Evolutionary conservation across 2,329 filamentous ascomycete genomes (phyloP).

Genomic region (Penicillium palitans): DNA sequence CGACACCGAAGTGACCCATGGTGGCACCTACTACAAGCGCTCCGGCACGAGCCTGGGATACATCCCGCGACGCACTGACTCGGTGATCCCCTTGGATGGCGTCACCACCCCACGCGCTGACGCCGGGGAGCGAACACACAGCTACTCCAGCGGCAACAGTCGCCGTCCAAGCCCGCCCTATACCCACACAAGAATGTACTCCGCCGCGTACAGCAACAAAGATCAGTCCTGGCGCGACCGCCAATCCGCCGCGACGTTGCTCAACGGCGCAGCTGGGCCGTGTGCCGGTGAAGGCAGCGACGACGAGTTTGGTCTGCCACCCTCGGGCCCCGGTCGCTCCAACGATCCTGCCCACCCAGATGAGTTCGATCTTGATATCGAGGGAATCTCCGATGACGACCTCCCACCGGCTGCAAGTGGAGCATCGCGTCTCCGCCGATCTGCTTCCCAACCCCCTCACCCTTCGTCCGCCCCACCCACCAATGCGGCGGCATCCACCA

Average conservation of each 20-base stretch:
- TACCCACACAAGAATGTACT: conserved; percentile 54
- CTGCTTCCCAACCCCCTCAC: conserved; percentile 38
- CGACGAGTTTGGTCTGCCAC: conserved; percentile 52
- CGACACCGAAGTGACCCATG: conserved; percentile 78
- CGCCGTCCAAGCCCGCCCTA: conserved; percentile 52
- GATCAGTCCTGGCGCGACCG: conserved; percentile 46
- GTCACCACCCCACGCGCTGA: conserved; percentile 44
- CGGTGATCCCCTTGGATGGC: conserved; percentile 57
- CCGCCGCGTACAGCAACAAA: conserved; percentile 48
- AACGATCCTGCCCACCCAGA: conserved; percentile 34
- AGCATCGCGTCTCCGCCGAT: conserved; percentile 36
- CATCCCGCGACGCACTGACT: conserved; percentile 64
- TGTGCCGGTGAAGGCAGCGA: conserved; percentile 43
- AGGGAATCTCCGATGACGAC: conserved; percentile 55
- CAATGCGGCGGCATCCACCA: conserved; percentile 20
- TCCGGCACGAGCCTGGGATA: conserved; percentile 76
- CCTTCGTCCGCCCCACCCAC: conserved; percentile 23
- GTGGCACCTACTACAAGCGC: conserved; percentile 77
- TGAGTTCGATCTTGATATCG: conserved; percentile 43
- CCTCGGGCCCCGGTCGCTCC: conserved; percentile 41
- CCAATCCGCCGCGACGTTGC: conserved; percentile 53
- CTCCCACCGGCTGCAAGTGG: conserved; percentile 56
- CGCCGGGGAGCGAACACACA: conserved; percentile 34
- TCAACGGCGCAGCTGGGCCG: conserved; percentile 37
- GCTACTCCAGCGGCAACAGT: conserved; percentile 61